Evolutionary conservation across 2,329 filamentous ascomycete species (phyloP), one percentile per base, ranked within the genome.

Genomic region (Davidsoniella neocaledoniae): DNA sequence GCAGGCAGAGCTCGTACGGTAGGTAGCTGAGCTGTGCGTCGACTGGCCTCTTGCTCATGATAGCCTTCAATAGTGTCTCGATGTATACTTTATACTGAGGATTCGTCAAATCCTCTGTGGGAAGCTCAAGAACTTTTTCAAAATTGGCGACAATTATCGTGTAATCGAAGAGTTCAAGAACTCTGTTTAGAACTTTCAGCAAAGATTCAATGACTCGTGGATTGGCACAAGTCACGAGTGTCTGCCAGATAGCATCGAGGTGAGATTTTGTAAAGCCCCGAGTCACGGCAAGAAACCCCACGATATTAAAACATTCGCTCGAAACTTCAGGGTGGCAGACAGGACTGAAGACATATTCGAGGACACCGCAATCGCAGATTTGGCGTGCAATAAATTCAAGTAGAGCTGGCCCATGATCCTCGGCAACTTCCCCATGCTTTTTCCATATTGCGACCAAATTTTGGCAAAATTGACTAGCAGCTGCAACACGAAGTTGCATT

Each of bases 261-360:
- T 93, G 82, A 17, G 72, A 65, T 33, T 77, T 63, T 0, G 74
- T 76, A 63, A 90, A 94, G 12, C 77, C 81, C 49, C 73, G 72
- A 0, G 85, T 91, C 12, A 91, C 83, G 19, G 86, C 75, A 47
- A 96, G 69, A 58, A 96, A 96, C 1, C 85, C 85, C 44, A 95
- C 71, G 48, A 96, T 83, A 55, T 94, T 94, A 39, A 74, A 73
- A 58, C 85, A 85, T 56, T 87, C 79, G 36, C 74, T 72, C 17
- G 93, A 91, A 48, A 96, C 77, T 59, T 94, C 87, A 1, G 88
- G 86, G 59, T 96, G 91, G 29, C 90, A 95, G 50, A 87, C 87
- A 12, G 90, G 79, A 2, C 90, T 86, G 47, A 95, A 75, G 43
- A 98, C 79, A 63, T 95, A 96, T 53, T 87, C 78, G 21, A 94